Base-by-base conservation (phyloP, 2,329 filamentous ascomycete species). In the Sarocladium strictum region DNA sequence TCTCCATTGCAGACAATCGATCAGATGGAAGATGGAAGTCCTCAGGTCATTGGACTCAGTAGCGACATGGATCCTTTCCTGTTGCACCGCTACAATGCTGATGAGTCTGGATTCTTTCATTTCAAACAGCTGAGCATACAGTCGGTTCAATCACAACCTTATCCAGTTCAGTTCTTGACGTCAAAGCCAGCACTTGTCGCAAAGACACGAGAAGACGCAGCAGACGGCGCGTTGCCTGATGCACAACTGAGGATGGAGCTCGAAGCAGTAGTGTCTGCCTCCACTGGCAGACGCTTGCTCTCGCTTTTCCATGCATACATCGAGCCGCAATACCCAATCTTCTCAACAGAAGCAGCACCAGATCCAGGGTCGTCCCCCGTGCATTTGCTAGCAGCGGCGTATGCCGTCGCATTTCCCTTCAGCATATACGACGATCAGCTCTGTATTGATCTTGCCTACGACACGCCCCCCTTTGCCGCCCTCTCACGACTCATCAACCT, bases 51-150 rank as follows among this genome's bases (percentile, higher is more conserved):
- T 15, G 57, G 57, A 3, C 23, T 59, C 0, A 52, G 55, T 32
- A 24, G 56, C 21, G 56, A 61, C 37, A 54, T 55, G 55, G 53
- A 57, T 40, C 45, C 60, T 14, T 21, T 55, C 41, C 17, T 54
- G 12, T 29, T 58, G 24, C 27, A 53, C 15, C 19, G 54, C 14
- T 40, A 63, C 29, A 29, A 40, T 14, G 24, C 56, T 9, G 55
- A 61, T 23, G 55, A 57, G 0, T 29, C 14, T 2, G 60, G 57
- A 15, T 58, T 52, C 38, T 61, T 58, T 41, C 52, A 58, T 3
- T 62, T 62, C 52, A 62, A 62, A 40, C 59, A 62, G 26, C 53
- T 62, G 12, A 58, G 58, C 3, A 55, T 62, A 12, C 59, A 60
- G 17, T 60, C 59, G 1, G 55, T 62, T 9, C 57, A 58, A 12